Conservation (phyloP, 345 rosid species). For the Dipteronia dyeriana region DNA sequence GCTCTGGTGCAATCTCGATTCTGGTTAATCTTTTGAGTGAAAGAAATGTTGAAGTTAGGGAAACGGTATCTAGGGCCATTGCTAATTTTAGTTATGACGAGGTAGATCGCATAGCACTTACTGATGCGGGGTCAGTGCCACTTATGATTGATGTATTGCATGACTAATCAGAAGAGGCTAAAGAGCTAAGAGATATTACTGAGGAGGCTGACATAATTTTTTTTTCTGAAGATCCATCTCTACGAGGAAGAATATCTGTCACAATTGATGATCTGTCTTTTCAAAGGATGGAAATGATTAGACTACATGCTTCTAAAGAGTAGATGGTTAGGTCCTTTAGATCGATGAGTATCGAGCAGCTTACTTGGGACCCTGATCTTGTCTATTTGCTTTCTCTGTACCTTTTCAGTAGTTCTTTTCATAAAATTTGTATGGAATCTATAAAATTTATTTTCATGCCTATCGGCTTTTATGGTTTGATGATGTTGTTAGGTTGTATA, state of each 20-base stretch:
- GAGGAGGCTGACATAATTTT: constrained; percentile 52
- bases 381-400: constrained; percentile 2
- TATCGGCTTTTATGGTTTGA: neutral
- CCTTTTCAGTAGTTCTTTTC: neutral
- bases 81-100: constrained; percentile 53
- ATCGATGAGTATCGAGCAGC: constrained; percentile 45
- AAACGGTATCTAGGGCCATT: constrained; percentile 49
- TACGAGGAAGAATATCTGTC: constrained; percentile 35
- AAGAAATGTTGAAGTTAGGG: constrained; percentile 45
- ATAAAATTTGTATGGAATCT: neutral
- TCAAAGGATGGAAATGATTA: constrained; percentile 41
- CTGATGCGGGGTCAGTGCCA: constrained; percentile 40
- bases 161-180: constrained; percentile 51
- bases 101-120: constrained; percentile 44
- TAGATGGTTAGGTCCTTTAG: constrained; percentile 47
- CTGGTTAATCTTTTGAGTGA: constrained; percentile 47
- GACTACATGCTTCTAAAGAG: constrained; percentile 42
- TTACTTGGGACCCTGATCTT: constrained; percentile 34
- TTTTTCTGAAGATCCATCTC: constrained; percentile 46
- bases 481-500: neutral
- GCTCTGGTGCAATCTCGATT: constrained; percentile 57
- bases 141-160: constrained; percentile 46
- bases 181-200: constrained; percentile 52
- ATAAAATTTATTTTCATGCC: neutral
- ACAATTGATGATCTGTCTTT: constrained; percentile 39